Percentiles rank a stretch among this genome's conserved stretches.
phyloP scores from a whole-genome alignment of 148 eudicot genomes.

The Simmondsia chinensis region DNA sequence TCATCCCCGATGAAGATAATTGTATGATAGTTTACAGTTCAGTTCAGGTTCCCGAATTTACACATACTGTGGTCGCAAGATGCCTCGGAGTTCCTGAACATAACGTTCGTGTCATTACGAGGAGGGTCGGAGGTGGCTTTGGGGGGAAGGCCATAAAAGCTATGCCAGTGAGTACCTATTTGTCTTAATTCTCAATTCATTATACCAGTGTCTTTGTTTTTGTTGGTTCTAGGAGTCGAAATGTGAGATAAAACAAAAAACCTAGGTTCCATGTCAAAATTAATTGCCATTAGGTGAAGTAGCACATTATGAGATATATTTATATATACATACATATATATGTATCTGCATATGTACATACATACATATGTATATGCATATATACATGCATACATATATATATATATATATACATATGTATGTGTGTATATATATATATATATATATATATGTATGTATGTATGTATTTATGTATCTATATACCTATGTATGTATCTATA shows the following conservation, averaged over 20 bases:
- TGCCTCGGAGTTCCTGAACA: constrained; percentile 84
- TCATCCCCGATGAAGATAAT: constrained; percentile 87
- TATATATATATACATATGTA: not conserved
- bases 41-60: constrained; percentile 59
- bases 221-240: no score
- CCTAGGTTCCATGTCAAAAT: no score
- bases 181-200: no score
- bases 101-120: constrained; percentile 76
- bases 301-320: not conserved
- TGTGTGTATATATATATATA: not conserved
- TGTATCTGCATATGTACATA: not conserved
- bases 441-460: not conserved
- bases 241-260: no score
- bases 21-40: constrained; percentile 84
- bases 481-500: not conserved
- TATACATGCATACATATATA: not conserved
- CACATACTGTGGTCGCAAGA: constrained; percentile 43
- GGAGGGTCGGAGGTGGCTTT: constrained; percentile 96
- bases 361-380: not conserved
- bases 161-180: constrained; percentile 58
- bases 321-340: not conserved
- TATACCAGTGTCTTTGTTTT: no score
- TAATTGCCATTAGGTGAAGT: no score
- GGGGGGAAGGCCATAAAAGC: constrained; percentile 79
- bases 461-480: not conserved